A percentile compares a stretch with the other conserved stretches of the same genome.
Evolutionary conservation across 2,329 filamentous ascomycete genomes (phyloP).

Genomic region (Exophiala calicioides): DNA sequence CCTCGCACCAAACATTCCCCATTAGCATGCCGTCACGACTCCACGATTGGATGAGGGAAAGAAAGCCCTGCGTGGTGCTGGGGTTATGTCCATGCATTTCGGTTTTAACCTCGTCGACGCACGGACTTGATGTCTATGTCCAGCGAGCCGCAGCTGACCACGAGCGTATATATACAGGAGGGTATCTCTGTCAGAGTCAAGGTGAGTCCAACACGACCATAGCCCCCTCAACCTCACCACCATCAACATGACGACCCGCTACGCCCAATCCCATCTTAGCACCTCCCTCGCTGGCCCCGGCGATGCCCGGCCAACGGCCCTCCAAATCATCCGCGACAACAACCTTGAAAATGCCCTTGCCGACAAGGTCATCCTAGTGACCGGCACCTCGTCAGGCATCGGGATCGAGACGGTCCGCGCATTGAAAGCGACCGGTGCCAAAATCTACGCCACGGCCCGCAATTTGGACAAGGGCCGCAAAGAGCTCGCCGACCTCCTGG

Average conservation of each 20-base stretch:
- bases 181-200: too few species aligned
- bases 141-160: too few species aligned
- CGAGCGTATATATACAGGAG: too few species aligned
- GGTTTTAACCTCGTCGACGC: too few species aligned
- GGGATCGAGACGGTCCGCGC: constrained; percentile 44
- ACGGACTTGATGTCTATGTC: too few species aligned
- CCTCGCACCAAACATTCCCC: too few species aligned
- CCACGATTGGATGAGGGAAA: too few species aligned
- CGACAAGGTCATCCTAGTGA: constrained; percentile 42
- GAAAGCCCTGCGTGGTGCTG: too few species aligned
- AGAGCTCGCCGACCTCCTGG: constrained; percentile 31
- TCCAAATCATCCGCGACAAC: constrained; percentile 32
- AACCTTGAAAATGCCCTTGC: constrained; percentile 24
- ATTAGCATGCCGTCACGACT: too few species aligned
- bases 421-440: constrained; percentile 41
- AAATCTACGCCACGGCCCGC: constrained; percentile 40
- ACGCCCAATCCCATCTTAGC: constrained; percentile 31
- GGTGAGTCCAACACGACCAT: too few species aligned
- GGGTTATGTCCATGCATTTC: too few species aligned
- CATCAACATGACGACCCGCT: constrained; percentile 28
- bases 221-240: background rate
- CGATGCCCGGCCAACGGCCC: constrained; percentile 29
- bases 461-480: constrained; percentile 38
- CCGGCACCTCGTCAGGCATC: constrained; percentile 42
- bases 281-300: constrained; percentile 26